Percentiles rank a stretch among this genome's conserved stretches.
These are phyloP conservation scores for Russula vinacea DNA, from an alignment of 768 basidiomycete species.

Conservation along the genomic window DNA sequence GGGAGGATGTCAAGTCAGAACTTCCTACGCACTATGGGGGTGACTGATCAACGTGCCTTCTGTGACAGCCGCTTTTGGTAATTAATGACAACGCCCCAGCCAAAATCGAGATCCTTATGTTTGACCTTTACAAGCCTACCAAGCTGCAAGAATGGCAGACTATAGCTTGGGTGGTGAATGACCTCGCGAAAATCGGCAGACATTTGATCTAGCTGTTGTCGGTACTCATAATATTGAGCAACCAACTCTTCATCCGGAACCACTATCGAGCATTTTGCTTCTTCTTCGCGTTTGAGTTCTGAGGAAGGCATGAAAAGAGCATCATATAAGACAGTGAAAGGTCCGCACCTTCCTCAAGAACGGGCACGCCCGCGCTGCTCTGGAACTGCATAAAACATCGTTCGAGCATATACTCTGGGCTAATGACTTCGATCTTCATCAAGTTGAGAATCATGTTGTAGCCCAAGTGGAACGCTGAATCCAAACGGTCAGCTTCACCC, in stretches of 20 bases:
- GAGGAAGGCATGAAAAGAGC: constrained; percentile 2
- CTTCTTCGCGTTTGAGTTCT: constrained; percentile 80
- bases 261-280: constrained; percentile 55
- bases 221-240: constrained; percentile 85
- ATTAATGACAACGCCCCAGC: constrained; percentile 94
- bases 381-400: constrained; percentile 99
- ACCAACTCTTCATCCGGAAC: constrained; percentile 83
- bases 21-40: neutral
- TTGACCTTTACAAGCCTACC: constrained; percentile 92
- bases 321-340: neutral
- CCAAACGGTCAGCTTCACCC: constrained; percentile 92
- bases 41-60: constrained; percentile 49
- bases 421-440: constrained; percentile 98
- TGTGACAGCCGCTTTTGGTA: constrained; percentile 83
- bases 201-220: constrained; percentile 92
- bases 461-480: constrained; percentile 97
- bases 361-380: constrained; percentile 86
- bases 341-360: constrained; percentile 67
- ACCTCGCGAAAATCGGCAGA: constrained; percentile 84
- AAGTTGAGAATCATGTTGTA: constrained; percentile 99
- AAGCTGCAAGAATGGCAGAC: constrained; percentile 88
- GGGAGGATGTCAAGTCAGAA: constrained; percentile 5
- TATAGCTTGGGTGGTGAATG: constrained; percentile 91
- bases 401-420: constrained; percentile 97
- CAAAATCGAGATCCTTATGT: constrained; percentile 84